A percentile compares a stretch with the other conserved stretches of the same genome.
phyloP scores from a whole-genome alignment of 106 monocot genomes.

The Allium fistulosum region DNA sequence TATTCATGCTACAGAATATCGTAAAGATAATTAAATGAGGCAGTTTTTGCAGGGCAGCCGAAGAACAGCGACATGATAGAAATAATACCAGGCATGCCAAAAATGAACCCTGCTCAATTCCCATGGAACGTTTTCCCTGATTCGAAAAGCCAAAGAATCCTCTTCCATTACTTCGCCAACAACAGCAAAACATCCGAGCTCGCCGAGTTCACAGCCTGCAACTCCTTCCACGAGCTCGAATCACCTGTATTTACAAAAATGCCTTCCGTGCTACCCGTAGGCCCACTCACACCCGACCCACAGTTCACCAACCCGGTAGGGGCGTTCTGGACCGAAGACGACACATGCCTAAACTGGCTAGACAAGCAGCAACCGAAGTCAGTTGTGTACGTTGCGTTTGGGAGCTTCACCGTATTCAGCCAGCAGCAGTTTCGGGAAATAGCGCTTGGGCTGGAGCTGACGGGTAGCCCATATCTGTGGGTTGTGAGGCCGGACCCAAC shows the following conservation, averaged over 20 bases:
- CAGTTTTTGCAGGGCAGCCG: conserved; percentile 6
- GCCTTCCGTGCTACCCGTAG: conserved; percentile 19
- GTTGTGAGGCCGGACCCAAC: conserved; percentile 47
- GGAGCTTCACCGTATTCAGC: conserved; percentile 44
- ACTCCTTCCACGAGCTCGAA: conserved; percentile 39
- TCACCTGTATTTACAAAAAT: not conserved
- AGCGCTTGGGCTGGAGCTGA: conserved; percentile 36
- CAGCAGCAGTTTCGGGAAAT: conserved; percentile 37
- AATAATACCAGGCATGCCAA: conserved; percentile 19
- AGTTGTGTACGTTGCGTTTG: conserved; percentile 60
- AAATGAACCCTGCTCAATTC: conserved; percentile 12
- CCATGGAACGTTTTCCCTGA: conserved; percentile 19
- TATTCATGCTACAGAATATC: not conserved
- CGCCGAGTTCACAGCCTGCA: conserved; percentile 38
- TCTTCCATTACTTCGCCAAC: conserved; percentile 5
- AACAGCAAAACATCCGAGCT: conserved; percentile 1
- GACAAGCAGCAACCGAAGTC: conserved; percentile 30
- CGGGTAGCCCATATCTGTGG: conserved; percentile 41
- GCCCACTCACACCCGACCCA: conserved; percentile 15
- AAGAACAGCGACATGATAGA: conserved; percentile 4
- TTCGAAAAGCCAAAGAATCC: not conserved
- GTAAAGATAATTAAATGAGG: not conserved
- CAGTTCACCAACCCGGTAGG: not conserved
- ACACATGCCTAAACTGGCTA: conserved; percentile 38
- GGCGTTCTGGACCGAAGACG: conserved; percentile 36